Evolutionary conservation across 345 rosid genomes (phyloP).

Genomic region (Gossypium rotundifolium): DNA sequence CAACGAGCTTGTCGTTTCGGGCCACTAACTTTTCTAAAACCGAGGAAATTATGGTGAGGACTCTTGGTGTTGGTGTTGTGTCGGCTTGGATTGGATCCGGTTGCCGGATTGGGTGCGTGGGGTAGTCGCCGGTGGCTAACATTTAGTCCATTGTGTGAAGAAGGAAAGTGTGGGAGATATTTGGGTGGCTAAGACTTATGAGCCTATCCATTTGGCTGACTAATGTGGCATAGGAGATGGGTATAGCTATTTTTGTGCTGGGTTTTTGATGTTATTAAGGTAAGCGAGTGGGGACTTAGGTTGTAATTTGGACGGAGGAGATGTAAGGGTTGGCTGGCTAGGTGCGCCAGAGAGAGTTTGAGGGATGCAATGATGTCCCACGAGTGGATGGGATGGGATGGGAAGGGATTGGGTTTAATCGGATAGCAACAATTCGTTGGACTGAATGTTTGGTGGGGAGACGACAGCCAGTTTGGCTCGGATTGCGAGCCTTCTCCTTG

Average conservation of each 20-base stretch:
- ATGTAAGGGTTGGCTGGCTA: neutral
- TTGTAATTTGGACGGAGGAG: neutral
- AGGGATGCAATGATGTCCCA: conserved; percentile 5
- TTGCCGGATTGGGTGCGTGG: neutral
- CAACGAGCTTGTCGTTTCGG: conserved; percentile 55
- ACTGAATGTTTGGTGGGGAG: neutral
- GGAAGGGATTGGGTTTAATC: neutral
- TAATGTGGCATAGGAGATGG: neutral
- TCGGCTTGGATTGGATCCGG: conserved; percentile 14
- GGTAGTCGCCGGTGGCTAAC: conserved; percentile 27
- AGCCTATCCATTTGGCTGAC: neutral
- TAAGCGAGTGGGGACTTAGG: neutral
- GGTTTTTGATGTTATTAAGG: neutral
- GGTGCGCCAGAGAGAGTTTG: neutral
- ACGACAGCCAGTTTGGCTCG: neutral
- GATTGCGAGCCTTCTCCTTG: too few relatives aligned
- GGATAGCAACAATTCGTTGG: conserved; percentile 5
- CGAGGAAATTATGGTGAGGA: conserved; percentile 54
- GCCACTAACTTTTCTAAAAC: conserved; percentile 70
- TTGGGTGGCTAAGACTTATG: conserved; percentile 16
- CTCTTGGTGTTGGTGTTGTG: conserved; percentile 49
- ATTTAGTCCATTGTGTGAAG: conserved; percentile 25
- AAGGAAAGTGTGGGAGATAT: neutral
- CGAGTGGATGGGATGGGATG: neutral
- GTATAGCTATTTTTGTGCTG: neutral